phyloP scores from a whole-genome alignment of 208 protist genomes.

The Trypanosoma lewisi region DNA sequence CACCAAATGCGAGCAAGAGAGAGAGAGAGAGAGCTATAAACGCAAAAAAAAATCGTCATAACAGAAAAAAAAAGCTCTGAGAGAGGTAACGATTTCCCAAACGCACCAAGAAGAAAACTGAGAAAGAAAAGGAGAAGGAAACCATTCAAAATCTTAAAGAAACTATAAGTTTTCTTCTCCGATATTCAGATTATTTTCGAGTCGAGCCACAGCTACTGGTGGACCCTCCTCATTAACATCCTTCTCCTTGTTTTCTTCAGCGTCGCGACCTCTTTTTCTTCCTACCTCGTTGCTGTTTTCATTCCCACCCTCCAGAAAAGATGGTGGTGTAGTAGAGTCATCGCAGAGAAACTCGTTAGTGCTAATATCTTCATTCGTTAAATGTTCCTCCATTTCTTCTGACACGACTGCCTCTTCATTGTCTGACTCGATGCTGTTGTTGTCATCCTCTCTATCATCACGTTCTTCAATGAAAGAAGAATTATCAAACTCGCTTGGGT shows the following conservation, averaged over 20 bases:
- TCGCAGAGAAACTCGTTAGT: not conserved
- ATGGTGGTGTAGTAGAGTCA: not conserved
- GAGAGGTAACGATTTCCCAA: too few species aligned
- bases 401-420: slow-evolving; percentile 11
- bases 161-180: not conserved
- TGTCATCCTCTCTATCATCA: not conserved
- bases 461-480: not conserved
- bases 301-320: not conserved
- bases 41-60: too few species aligned
- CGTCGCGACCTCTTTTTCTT: not conserved
- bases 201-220: not conserved
- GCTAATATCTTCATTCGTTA: not conserved
- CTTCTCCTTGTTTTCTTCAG: not conserved
- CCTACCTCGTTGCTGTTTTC: not conserved
- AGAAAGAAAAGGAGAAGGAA: too few species aligned
- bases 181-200: not conserved
- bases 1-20: too few species aligned
- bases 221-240: not conserved
- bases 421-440: not conserved
- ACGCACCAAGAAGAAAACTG: too few species aligned
- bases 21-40: too few species aligned
- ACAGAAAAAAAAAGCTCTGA: too few species aligned
- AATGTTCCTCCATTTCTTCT: slow-evolving; percentile 1
- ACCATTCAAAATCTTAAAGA: not conserved
- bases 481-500: not conserved